phyloP scores from a whole-genome alignment of 805 yeast genomes.

The Lipomyces mesembrius region DNA sequence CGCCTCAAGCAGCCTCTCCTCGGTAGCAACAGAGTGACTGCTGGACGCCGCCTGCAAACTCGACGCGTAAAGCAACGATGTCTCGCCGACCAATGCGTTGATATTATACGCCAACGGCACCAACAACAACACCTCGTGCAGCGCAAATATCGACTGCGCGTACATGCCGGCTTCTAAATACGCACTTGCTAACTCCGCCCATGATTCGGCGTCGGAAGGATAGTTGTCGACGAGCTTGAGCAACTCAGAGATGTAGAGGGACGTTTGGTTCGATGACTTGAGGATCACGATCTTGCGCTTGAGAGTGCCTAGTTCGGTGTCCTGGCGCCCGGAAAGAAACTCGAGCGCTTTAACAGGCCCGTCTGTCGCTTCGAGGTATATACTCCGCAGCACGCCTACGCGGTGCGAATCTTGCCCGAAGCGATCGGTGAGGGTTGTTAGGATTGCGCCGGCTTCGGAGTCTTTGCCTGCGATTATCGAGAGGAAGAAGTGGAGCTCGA shows the following conservation, averaged over 20 bases:
- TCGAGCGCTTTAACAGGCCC: slow-evolving; percentile 48
- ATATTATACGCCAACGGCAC: slow-evolving; percentile 73
- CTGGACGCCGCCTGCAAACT: slow-evolving; percentile 19
- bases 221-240: slow-evolving; percentile 60
- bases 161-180: slow-evolving; percentile 66
- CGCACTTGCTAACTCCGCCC: slow-evolving; percentile 76
- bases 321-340: slow-evolving; percentile 47
- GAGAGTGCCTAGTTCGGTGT: slow-evolving; percentile 38
- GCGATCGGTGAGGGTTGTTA: slow-evolving; percentile 69
- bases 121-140: slow-evolving; percentile 69
- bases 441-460: slow-evolving; percentile 66
- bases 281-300: slow-evolving; percentile 46
- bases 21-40: slow-evolving; percentile 35
- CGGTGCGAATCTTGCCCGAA: slow-evolving; percentile 64
- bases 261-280: slow-evolving; percentile 44
- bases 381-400: slow-evolving; percentile 58
- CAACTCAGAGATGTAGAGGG: slow-evolving; percentile 58
- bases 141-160: slow-evolving; percentile 67
- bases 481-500: slow-evolving; percentile 74
- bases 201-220: slow-evolving; percentile 76
- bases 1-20: slow-evolving; percentile 40
- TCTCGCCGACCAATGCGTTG: slow-evolving; percentile 66
- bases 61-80: slow-evolving; percentile 41
- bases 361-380: slow-evolving; percentile 61
- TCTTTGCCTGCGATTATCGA: slow-evolving; percentile 67